Base-by-base conservation (phyloP, 768 basidiomycete species). In the Boletus subcaerulescens region DNA sequence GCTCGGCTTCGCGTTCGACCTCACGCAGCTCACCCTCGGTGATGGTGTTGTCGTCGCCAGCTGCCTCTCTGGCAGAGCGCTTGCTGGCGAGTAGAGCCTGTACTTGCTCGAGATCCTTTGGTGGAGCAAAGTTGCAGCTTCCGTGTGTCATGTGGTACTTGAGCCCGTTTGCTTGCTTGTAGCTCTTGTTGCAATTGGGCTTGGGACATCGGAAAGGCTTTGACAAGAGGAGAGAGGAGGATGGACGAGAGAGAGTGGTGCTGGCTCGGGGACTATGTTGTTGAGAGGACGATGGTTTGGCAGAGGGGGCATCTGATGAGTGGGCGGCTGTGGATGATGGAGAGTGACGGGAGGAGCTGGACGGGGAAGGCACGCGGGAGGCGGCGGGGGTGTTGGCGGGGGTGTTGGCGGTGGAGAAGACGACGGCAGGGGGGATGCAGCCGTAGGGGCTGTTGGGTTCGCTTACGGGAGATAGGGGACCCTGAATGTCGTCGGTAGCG, bases 71-170 rank as follows among this genome's bases (percentile, higher is more conserved):
- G 13, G 69, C 67, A 0, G 71, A 71, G 36, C 73, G 74, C 66
- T 75, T 75, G 52, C 67, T 70, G 41, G 76, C 89, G 20, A 93
- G 77, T 48, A 90, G 66, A 31, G 85, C 87, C 58, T 87, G 85
- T 7, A 90, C 83, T 45, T 87, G 84, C 71, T 89, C 87, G 50
- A 90, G 70, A 53, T 91, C 88, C 71, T 93, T 93, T 35, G 89
- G 89, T 5, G 93, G 92, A 0, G 91, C 89, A 70, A 93, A 96
- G 70, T 93, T 93, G 73, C 94, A 98, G 59, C 86, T 87, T 10
- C 94, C 93, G 67, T 93, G 92, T 10, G 88, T 90, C 79, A 93
- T 86, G 71, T 95, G 92, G 73, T 95, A 94, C 76, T 97, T 96
- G 64, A 98, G 78, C 12, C 94, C 86, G 62, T 97, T 97, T 41